phyloP scores from a whole-genome alignment of 164 flowering plant species.

The Magnolia sinica region DNA sequence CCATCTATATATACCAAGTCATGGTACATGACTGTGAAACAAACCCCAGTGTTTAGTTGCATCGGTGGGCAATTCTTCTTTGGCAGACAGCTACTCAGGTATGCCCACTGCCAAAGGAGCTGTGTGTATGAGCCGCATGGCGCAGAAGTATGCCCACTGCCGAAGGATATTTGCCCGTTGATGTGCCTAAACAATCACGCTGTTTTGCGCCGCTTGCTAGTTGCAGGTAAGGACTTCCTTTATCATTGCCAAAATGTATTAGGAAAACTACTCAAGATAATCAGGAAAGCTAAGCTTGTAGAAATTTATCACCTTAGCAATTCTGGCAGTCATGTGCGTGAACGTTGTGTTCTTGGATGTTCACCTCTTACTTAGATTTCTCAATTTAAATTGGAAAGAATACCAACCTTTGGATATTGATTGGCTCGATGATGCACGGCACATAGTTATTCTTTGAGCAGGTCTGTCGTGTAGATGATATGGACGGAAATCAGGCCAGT shows the following conservation, averaged over 20 bases:
- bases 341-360: no score
- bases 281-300: no score
- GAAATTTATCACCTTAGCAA: no score
- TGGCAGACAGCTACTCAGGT: conserved; percentile 6
- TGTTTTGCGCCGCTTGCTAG: neutral
- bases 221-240: neutral
- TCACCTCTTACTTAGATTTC: no score
- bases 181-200: conserved; percentile 17
- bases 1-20: neutral
- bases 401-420: no score
- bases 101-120: neutral
- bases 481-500: no score
- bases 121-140: neutral
- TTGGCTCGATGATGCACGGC: no score
- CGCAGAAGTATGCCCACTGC: conserved; percentile 23
- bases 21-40: neutral
- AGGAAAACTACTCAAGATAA: no score
- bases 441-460: no score
- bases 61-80: conserved; percentile 14
- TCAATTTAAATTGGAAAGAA: no score
- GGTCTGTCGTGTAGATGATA: no score
- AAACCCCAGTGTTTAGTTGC: neutral
- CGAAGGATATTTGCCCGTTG: conserved; percentile 60
- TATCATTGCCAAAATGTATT: neutral
- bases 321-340: no score